These are phyloP conservation scores for Cicer cuneatum DNA, from an alignment of 306 rosid species.

Conservation along the genomic window DNA sequence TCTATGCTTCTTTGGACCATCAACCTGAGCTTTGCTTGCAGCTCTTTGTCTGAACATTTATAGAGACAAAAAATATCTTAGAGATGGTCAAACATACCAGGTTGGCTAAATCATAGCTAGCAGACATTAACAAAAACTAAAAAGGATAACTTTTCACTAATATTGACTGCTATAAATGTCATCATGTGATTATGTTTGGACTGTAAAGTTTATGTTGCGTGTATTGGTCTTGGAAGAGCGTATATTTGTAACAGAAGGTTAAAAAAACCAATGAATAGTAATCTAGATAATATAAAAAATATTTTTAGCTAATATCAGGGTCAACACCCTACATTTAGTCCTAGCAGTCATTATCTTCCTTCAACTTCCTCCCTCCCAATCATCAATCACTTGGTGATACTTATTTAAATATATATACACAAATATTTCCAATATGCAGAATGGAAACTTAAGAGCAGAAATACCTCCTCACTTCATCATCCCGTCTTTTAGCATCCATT, in stretches of 20 bases:
- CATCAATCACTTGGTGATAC: background rate
- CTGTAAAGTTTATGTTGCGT: background rate
- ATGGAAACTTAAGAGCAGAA: slow-evolving; percentile 40
- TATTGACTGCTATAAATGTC: slow-evolving; percentile 12
- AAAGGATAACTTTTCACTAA: background rate
- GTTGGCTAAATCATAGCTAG: slow-evolving; percentile 28
- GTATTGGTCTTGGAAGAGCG: background rate
- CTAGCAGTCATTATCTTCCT: background rate
- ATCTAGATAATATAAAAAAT: slow-evolving; percentile 15
- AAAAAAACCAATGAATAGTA: slow-evolving; percentile 24
- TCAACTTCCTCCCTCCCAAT: slow-evolving; percentile 3
- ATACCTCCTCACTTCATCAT: slow-evolving; percentile 82
- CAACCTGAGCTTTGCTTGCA: slow-evolving; percentile 72
- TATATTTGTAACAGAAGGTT: background rate
- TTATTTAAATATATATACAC: background rate
- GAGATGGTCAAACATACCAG: slow-evolving; percentile 27
- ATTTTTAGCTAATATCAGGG: background rate
- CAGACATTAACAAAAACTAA: slow-evolving; percentile 23
- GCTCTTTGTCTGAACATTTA: slow-evolving; percentile 71
- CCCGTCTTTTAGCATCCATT: slow-evolving; percentile 88
- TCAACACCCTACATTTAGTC: slow-evolving; percentile 6
- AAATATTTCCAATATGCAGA: slow-evolving; percentile 28
- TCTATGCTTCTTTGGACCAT: slow-evolving; percentile 73
- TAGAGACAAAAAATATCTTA: slow-evolving; percentile 33
- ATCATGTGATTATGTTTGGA: background rate